Conservation (phyloP, 164 flowering plant genomes). For the Dillenia turbinata region DNA sequence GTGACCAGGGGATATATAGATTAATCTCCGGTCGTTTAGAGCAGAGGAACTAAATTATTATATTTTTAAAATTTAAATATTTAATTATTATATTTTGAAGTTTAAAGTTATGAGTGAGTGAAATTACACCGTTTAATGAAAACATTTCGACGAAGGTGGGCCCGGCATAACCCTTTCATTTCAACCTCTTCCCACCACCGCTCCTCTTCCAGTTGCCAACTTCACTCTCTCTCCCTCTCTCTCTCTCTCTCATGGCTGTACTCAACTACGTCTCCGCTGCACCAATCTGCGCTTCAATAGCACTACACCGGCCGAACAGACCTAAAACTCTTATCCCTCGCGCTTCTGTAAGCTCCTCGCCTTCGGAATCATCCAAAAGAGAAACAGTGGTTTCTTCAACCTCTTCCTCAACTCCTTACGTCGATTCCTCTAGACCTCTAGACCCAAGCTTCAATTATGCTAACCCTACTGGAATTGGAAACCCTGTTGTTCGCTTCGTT, state of each 20-base stretch:
- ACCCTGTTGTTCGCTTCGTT: slow-evolving; percentile 29
- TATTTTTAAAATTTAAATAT: too few species aligned
- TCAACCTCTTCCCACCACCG: too few species aligned
- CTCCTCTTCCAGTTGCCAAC: too few species aligned
- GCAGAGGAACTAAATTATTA: too few species aligned
- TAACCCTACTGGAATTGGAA: slow-evolving; percentile 26
- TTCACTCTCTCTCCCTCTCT: not conserved
- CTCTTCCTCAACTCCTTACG: slow-evolving; percentile 17
- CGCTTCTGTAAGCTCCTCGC: slow-evolving; percentile 31
- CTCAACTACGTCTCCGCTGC: slow-evolving; percentile 18
- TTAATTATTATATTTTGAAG: too few species aligned
- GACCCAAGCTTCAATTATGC: slow-evolving; percentile 32
- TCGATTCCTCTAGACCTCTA: slow-evolving; percentile 18
- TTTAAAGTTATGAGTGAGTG: too few species aligned
- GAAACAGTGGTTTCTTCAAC: slow-evolving; percentile 3
- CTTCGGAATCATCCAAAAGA: slow-evolving; percentile 12
- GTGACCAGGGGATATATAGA: too few species aligned
- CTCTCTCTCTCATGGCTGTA: slow-evolving; percentile 20
- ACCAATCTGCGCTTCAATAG: slow-evolving; percentile 18
- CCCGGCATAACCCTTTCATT: too few species aligned
- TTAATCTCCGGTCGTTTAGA: too few species aligned
- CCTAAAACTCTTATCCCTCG: slow-evolving; percentile 4
- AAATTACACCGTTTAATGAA: too few species aligned
- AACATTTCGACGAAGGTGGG: too few species aligned
- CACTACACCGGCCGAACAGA: slow-evolving; percentile 1